Evolutionary conservation across 345 rosid genomes (phyloP).

Genomic region (Gossypium rotundifolium): DNA sequence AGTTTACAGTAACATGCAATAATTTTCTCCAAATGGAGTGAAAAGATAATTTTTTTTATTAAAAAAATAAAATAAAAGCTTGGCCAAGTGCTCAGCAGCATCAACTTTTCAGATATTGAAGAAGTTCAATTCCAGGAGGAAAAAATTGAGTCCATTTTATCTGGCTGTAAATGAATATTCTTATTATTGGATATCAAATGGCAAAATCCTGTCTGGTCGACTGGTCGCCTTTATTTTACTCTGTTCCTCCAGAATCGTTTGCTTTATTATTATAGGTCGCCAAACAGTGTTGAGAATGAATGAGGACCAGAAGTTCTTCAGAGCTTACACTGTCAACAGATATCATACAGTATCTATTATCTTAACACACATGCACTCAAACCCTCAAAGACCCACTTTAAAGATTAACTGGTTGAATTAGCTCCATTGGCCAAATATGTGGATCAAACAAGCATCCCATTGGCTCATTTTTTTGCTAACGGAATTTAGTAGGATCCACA

Average conservation of each 20-base stretch:
- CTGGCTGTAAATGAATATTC: background rate
- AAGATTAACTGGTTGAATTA: background rate
- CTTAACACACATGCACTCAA: conserved; percentile 18
- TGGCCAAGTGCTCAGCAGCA: background rate
- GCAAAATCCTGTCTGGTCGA: background rate
- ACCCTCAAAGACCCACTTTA: conserved; percentile 17
- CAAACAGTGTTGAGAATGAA: background rate
- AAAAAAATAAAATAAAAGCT: background rate
- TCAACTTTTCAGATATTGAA: background rate
- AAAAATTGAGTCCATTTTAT: background rate
- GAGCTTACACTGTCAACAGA: conserved; percentile 4
- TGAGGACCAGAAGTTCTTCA: conserved; percentile 9
- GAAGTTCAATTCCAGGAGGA: background rate
- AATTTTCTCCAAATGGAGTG: background rate
- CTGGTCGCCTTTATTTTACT: background rate
- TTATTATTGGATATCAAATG: conserved; percentile 1
- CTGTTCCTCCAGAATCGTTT: conserved; percentile 6
- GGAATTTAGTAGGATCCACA: background rate
- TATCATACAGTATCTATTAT: background rate
- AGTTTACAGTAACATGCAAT: background rate
- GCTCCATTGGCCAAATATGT: background rate
- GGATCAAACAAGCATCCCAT: background rate
- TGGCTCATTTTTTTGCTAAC: background rate
- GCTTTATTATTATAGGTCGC: conserved; percentile 18
- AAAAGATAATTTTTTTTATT: too few species aligned